A percentile compares a stretch with the other conserved stretches of the same genome.
Evolutionary conservation across 495 filamentous ascomycete species (phyloP).

Genomic region (Elaphomyces granulatus): DNA sequence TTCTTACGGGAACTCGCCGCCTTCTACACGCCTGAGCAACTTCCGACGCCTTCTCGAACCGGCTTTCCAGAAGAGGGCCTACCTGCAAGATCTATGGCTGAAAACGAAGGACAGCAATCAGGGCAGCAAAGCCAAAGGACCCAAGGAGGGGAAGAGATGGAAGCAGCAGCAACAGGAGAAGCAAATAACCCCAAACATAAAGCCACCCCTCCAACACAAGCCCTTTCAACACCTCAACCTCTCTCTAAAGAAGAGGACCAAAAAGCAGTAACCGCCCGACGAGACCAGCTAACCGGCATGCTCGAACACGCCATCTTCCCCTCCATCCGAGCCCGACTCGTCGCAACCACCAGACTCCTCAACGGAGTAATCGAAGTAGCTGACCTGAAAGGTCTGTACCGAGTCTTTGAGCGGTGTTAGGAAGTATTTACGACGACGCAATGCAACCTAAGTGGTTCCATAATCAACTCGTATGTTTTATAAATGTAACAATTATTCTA

Average conservation of each 20-base stretch:
- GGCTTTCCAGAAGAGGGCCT: constrained; percentile 4
- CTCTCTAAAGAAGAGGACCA: constrained; percentile 20
- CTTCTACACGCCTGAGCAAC: constrained; percentile 80
- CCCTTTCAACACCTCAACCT: too few species aligned
- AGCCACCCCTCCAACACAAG: too few species aligned
- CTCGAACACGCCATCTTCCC: constrained; percentile 84
- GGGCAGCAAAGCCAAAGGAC: neutral
- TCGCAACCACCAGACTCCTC: constrained; percentile 70
- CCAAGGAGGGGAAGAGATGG: constrained; percentile 2
- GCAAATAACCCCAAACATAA: constrained; percentile 11
- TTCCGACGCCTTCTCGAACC: constrained; percentile 41
- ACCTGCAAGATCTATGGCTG: neutral
- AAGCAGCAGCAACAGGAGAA: constrained; percentile 16
- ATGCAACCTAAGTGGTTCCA: too few species aligned
- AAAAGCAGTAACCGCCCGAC: constrained; percentile 42
- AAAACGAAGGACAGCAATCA: constrained; percentile 1
- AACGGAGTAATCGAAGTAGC: constrained; percentile 77
- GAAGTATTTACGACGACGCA: too few species aligned
- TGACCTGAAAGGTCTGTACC: constrained; percentile 85
- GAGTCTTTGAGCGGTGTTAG: constrained; percentile 85
- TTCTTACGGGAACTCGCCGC: constrained; percentile 79
- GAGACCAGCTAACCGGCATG: constrained; percentile 49
- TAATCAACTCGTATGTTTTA: too few species aligned
- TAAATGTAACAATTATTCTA: neutral
- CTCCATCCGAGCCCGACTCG: constrained; percentile 65